Evolutionary conservation across 192 early-diverging fungal genomes (phyloP).

Genomic region (Coemansia sp.): DNA sequence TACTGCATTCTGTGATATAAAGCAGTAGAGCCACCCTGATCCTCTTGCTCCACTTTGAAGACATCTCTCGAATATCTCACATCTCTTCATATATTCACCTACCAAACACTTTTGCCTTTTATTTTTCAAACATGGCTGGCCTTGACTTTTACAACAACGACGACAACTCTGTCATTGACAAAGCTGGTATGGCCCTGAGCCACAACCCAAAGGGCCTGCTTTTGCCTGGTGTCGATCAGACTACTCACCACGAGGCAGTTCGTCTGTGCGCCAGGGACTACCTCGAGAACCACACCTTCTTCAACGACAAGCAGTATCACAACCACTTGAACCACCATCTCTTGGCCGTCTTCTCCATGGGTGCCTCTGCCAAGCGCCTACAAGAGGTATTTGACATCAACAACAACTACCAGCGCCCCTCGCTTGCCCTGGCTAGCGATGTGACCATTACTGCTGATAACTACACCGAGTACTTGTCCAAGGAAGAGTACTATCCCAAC

Average conservation of each 20-base stretch:
- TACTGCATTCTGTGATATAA: too few species aligned
- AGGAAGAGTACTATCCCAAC: constrained; percentile 51
- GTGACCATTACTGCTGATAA: constrained; percentile 45
- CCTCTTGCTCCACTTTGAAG: too few species aligned
- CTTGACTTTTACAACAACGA: constrained; percentile 17
- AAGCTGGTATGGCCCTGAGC: constrained; percentile 33
- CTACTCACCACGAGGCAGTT: constrained; percentile 42
- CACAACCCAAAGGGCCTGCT: constrained; percentile 20
- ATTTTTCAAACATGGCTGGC: neutral
- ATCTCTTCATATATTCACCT: neutral
- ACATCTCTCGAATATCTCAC: neutral
- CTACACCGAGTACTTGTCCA: constrained; percentile 38
- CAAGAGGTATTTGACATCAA: constrained; percentile 58
- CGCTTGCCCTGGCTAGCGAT: constrained; percentile 22
- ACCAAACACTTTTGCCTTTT: neutral
- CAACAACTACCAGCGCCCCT: constrained; percentile 36
- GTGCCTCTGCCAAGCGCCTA: constrained; percentile 56
- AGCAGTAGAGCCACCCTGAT: too few species aligned
- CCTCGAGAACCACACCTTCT: constrained; percentile 61
- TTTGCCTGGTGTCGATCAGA: constrained; percentile 57
- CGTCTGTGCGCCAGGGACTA: constrained; percentile 58
- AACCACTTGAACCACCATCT: constrained; percentile 65
- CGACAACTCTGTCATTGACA: constrained; percentile 39
- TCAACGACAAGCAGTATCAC: constrained; percentile 61
- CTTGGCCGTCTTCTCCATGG: constrained; percentile 62